Evolutionary conservation across 805 yeast species (phyloP), one percentile per base, ranked within the genome.

Genomic region (Naumovozyma dairenensis): DNA sequence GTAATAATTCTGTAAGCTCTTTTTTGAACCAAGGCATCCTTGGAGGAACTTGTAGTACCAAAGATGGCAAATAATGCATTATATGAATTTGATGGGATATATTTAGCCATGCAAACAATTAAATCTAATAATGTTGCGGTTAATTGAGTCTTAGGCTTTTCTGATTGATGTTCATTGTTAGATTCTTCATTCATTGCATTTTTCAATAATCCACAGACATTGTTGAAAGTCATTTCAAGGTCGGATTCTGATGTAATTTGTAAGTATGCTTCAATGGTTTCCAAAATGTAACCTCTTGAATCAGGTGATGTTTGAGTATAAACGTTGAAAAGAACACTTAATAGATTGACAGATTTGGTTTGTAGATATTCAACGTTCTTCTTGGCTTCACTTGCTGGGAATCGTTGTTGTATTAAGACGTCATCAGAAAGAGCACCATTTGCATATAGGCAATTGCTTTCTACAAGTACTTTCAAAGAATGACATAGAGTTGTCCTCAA

Each of bases 41-140:
- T 60, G 22, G 70, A 61, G 16, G 66, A 47, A 25, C 82, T 74
- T 3, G 93, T 78, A 31, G 72, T 66, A 32, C 77, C 72, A 61
- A 87, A 83, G 32, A 87, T 82, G n/a, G 80, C 53, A 45, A 86
- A 74, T 28, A 87, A 66, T 0, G 93, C 84, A 48, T 71, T 68
- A 58, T 83, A 81, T 4, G 80, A 72, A 2, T 77, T 53, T 20
- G 59, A 60, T 6, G 95, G 94, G 21, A 92, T 75, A 49, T 80
- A 83, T 48, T 82, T 81, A 18, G 89, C 72, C 83, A 93, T 80
- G 19, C 82, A 75, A 32, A 86, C 93, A 34, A 86, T 70, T 37
- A 92, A 67, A 55, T 92, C 98, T 80, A 89, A 71, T 83, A 93
- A 77, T 13, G 96, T 85, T 26, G 82, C 75, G 43, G 85, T 73